phyloP scores from a whole-genome alignment of 768 basidiomycete genomes.

The Coprinellus aureogranulatus region DNA sequence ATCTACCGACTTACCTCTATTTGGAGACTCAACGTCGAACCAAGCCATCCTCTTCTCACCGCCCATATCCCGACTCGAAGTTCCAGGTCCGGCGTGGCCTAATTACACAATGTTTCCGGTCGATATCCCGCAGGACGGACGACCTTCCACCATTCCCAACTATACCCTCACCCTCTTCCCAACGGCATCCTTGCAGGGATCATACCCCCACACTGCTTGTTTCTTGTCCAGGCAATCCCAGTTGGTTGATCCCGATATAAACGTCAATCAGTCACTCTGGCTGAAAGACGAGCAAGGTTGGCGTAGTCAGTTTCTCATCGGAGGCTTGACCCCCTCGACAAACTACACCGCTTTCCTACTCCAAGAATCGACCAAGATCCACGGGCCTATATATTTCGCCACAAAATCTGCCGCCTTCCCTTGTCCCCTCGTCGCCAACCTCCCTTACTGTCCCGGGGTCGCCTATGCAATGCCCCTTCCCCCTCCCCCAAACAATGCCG shows the following conservation, averaged over 20 bases:
- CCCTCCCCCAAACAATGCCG: constrained; percentile 38
- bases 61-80: constrained; percentile 35
- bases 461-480: constrained; percentile 71
- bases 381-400: constrained; percentile 65
- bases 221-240: constrained; percentile 43
- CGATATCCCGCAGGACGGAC: constrained; percentile 42
- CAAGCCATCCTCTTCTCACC: constrained; percentile 74
- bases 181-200: constrained; percentile 33
- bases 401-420: constrained; percentile 77
- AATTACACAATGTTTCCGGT: constrained; percentile 73
- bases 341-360: constrained; percentile 80
- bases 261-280: constrained; percentile 52
- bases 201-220: constrained; percentile 58
- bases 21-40: constrained; percentile 74
- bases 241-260: constrained; percentile 29
- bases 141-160: constrained; percentile 44
- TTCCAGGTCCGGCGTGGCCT: constrained; percentile 52
- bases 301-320: constrained; percentile 67
- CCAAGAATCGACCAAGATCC: constrained; percentile 53
- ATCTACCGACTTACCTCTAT: constrained; percentile 44
- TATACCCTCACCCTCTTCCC: constrained; percentile 56
- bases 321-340: constrained; percentile 55
- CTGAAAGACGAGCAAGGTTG: constrained; percentile 56
- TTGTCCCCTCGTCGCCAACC: constrained; percentile 66
- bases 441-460: constrained; percentile 72